phyloP scores from a whole-genome alignment of 2,329 filamentous ascomycete genomes.

The Talaromyces sp. region DNA sequence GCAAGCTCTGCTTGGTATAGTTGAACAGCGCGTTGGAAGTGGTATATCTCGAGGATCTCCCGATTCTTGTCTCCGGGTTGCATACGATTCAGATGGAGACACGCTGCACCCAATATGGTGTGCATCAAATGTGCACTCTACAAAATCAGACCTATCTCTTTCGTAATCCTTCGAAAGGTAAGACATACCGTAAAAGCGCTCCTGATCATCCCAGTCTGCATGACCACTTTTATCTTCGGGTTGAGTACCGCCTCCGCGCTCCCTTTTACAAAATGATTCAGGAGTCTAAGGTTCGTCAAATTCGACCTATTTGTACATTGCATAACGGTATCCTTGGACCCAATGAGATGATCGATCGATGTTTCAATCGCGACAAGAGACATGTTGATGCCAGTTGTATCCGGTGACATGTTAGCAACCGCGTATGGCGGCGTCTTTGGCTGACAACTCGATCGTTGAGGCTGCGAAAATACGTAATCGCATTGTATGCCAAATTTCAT shows the following conservation, averaged over 20 bases:
- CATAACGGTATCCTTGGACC: neutral
- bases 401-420: neutral
- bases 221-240: conserved; percentile 11
- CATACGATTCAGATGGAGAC: conserved; percentile 16
- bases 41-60: conserved; percentile 26
- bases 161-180: neutral
- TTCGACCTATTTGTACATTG: neutral
- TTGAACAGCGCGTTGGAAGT: conserved; percentile 38
- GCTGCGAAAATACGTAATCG: conserved; percentile 10
- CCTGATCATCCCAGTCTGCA: conserved; percentile 13
- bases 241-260: conserved; percentile 1
- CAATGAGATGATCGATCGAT: conserved; percentile 4
- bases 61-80: conserved; percentile 9
- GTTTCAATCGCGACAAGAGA: conserved; percentile 11
- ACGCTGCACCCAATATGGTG: conserved; percentile 8
- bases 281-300: neutral
- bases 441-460: neutral
- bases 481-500: conserved; percentile 16
- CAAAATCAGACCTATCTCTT: neutral
- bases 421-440: neutral
- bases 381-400: conserved; percentile 6
- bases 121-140: conserved; percentile 17
- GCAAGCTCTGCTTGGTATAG: conserved; percentile 35
- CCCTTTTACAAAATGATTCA: conserved; percentile 10
- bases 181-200: conserved; percentile 14